Evolutionary conservation across 805 yeast genomes (phyloP).

Genomic region (Debaryomyces maramus): DNA sequence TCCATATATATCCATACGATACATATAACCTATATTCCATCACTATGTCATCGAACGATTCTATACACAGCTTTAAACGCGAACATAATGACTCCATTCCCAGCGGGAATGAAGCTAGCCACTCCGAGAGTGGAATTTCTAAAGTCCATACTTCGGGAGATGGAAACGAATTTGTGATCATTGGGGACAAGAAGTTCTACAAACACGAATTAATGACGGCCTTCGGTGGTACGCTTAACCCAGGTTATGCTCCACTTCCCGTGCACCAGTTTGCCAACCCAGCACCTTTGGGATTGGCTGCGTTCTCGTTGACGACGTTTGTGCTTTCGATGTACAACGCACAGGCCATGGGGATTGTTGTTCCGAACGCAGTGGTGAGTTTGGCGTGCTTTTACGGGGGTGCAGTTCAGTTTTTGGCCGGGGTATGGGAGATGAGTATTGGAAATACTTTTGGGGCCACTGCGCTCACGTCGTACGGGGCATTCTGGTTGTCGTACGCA

Average conservation of each 20-base stretch:
- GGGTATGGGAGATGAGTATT: slow-evolving; percentile 64
- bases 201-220: slow-evolving; percentile 42
- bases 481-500: slow-evolving; percentile 37
- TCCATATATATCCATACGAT: too few relatives aligned
- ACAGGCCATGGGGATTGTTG: slow-evolving; percentile 52
- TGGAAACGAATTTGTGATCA: slow-evolving; percentile 32
- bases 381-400: slow-evolving; percentile 68
- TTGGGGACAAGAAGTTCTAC: slow-evolving; percentile 35
- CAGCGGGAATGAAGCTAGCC: background rate
- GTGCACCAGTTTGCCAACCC: slow-evolving; percentile 64
- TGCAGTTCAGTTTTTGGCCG: slow-evolving; percentile 57
- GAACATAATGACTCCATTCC: background rate
- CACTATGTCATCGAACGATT: too few relatives aligned
- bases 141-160: slow-evolving; percentile 36
- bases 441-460: slow-evolving; percentile 71
- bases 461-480: slow-evolving; percentile 55
- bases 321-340: slow-evolving; percentile 59
- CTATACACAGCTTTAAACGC: background rate
- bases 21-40: too few relatives aligned
- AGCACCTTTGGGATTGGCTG: slow-evolving; percentile 62
- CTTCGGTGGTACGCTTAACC: slow-evolving; percentile 40
- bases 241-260: slow-evolving; percentile 43
- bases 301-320: slow-evolving; percentile 65
- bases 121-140: too few relatives aligned
- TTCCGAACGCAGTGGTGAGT: slow-evolving; percentile 58